Conservation (phyloP, 305 asterid genomes). For the Solanum hybrid region DNA sequence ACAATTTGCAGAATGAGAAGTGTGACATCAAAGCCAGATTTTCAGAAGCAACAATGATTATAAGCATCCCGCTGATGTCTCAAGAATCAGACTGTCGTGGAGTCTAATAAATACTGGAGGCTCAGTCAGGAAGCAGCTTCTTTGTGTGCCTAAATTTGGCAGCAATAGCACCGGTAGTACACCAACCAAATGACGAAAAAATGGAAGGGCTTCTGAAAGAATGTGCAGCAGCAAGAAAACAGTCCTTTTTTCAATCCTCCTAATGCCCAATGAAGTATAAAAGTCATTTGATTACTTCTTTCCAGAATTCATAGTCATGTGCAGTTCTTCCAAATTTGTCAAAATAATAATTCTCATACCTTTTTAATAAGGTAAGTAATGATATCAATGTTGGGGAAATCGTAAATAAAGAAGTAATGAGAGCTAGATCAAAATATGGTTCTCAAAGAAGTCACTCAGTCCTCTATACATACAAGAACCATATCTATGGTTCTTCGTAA, state of each 20-base stretch:
- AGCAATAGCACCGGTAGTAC: background rate
- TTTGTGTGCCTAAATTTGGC: background rate
- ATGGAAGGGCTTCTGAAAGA: background rate
- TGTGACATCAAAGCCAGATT: background rate
- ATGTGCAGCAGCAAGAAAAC: background rate
- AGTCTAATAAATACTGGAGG: background rate
- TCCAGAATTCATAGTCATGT: background rate
- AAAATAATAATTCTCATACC: background rate
- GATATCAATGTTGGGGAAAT: background rate
- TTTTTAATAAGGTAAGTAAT: background rate
- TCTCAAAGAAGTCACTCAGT: background rate
- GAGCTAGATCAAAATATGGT: background rate
- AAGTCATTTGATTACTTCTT: background rate
- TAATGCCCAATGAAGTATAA: background rate
- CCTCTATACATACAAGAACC: background rate
- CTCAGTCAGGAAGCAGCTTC: background rate
- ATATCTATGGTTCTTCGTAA: background rate
- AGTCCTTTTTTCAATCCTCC: background rate
- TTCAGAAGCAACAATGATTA: background rate
- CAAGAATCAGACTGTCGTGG: background rate
- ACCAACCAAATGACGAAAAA: background rate
- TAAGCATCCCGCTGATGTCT: background rate
- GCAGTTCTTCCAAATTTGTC: background rate
- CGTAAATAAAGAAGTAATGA: background rate
- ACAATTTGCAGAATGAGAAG: background rate